Evolutionary conservation across 192 early-diverging fungal genomes (phyloP), one percentile per base, ranked within the genome.

Genomic region (Linnemannia hyalina): DNA sequence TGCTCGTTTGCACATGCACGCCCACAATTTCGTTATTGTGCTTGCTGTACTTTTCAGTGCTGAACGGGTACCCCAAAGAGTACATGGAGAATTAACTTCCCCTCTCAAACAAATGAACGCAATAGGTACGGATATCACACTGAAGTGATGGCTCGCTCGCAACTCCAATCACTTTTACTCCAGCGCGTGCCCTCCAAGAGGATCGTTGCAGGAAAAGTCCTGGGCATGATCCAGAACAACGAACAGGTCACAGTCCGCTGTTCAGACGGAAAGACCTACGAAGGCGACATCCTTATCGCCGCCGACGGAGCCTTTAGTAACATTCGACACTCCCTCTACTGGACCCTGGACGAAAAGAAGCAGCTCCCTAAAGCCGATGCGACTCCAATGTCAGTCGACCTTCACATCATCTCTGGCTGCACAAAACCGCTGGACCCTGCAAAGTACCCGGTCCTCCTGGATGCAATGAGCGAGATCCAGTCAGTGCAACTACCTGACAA

Each of bases 241-340:
- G 75, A 85, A 1, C 79, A 70, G n/a, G 88, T 89, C 16, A 85
- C 80, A n/a, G 81, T 86, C 44, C 75, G 81, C 3, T 85, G 81
- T 29, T 80, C 80, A 18, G 83, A 89, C 36, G 88, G 88, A 42
- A 68, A 77, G 22, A 84, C 74, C 4, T 77, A 78, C 35, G 80
- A 85, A 47, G 83, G 88, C 22, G 83, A 89, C 54, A 60, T 89
- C 20, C 75, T 89, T 6, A 80, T 89, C 57, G 88, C 77, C 11
- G 88, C 88, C 6, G 88, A 89, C 74, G 88, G 88, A 0, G 83
- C 76, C 1, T 89, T 85, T 68, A 86, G 83, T 41, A 85, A 80
- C 49, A 70, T 89, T 9, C 77, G 88, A 11, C 88, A 89, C 49
- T 75, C 75, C 1, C 79, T 86, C 22, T 86, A 74, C 49, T 86